Conservation (phyloP, 1,284 basidiomycete species). For the Somion occarium region DNA sequence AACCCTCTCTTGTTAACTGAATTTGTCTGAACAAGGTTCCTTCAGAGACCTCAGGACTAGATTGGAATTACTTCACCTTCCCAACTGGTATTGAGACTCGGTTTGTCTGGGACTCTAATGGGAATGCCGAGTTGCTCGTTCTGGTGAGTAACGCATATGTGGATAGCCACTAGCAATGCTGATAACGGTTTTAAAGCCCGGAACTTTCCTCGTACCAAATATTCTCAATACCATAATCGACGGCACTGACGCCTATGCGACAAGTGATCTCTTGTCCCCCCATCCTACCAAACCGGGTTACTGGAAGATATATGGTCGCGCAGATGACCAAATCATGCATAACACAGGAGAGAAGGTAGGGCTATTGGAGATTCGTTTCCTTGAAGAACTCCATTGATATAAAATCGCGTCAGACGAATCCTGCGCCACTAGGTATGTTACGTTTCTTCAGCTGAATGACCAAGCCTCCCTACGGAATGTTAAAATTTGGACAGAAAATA, state of each 20-base stretch:
- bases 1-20: background rate
- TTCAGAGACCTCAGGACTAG: constrained; percentile 7
- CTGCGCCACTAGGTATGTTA: constrained; percentile 23
- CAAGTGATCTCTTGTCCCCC: constrained; percentile 38
- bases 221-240: constrained; percentile 27
- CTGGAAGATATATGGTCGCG: constrained; percentile 42
- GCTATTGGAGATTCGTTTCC: background rate
- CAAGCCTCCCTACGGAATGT: constrained; percentile 1
- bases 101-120: constrained; percentile 18
- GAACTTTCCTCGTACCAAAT: constrained; percentile 13
- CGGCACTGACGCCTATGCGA: constrained; percentile 29
- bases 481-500: constrained; percentile 31
- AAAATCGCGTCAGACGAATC: constrained; percentile 21
- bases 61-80: constrained; percentile 26
- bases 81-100: constrained; percentile 11
- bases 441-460: constrained; percentile 16
- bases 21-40: background rate
- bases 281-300: constrained; percentile 40
- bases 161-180: background rate
- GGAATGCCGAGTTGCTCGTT: constrained; percentile 19
- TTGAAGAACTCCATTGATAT: background rate
- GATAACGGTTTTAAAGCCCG: background rate
- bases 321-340: constrained; percentile 50
- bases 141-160: constrained; percentile 15
- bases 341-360: constrained; percentile 46